Percentiles rank a stretch among this genome's conserved stretches.
These are phyloP conservation scores for Ogataea minuta DNA, from an alignment of 805 yeast genomes.

Conservation along the genomic window DNA sequence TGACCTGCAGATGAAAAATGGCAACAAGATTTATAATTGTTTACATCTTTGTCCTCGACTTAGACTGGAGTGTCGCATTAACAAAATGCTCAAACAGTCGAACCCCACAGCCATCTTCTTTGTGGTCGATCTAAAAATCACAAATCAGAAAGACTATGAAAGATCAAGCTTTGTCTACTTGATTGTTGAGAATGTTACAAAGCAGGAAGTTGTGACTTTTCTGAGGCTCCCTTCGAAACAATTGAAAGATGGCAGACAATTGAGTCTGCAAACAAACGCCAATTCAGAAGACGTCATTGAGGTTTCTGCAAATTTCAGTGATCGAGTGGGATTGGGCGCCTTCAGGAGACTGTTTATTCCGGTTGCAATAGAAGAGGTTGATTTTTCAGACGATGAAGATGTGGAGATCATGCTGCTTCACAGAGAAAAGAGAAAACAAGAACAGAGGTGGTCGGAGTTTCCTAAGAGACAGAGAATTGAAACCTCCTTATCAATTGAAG, in stretches of 20 bases:
- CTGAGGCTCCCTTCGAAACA: slow-evolving; percentile 37
- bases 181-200: background rate
- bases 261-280: slow-evolving; percentile 28
- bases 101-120: background rate
- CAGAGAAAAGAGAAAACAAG: slow-evolving; percentile 3
- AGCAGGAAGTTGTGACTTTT: slow-evolving; percentile 43
- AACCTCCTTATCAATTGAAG: background rate
- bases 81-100: background rate
- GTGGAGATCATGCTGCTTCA: slow-evolving; percentile 8
- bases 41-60: background rate
- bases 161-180: slow-evolving; percentile 1
- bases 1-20: slow-evolving; percentile 37
- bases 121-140: background rate
- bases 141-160: background rate
- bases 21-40: slow-evolving; percentile 1
- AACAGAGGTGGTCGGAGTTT: background rate
- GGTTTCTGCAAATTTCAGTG: slow-evolving; percentile 38
- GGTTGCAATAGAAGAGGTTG: slow-evolving; percentile 1
- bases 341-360: slow-evolving; percentile 2
- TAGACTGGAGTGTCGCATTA: background rate
- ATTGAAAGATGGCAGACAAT: slow-evolving; percentile 26
- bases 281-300: slow-evolving; percentile 25
- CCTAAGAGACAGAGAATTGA: slow-evolving; percentile 2
- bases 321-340: slow-evolving; percentile 34
- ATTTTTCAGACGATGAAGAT: slow-evolving; percentile 21